Evolutionary conservation across 73 alveolate genomes (phyloP), one percentile per base, ranked within the genome.

Genomic region (Chromera velia): DNA sequence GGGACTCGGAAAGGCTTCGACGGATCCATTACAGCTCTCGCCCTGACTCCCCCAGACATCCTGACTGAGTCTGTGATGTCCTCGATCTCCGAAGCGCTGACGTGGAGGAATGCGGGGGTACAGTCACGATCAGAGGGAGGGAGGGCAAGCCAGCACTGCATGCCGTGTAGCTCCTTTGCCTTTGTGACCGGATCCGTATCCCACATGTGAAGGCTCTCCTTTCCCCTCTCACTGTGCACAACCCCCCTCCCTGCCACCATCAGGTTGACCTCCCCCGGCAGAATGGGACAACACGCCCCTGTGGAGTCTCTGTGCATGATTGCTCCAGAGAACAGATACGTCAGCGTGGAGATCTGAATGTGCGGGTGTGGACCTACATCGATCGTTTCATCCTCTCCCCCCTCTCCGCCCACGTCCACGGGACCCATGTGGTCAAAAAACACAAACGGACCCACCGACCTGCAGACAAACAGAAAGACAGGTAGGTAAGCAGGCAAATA

Each of bases 271-370:
- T 46, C n/a, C n/a, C 65, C 65, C 9, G 65, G 65, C 65, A 19
- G n/a, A 46, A 46, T 46, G n/a, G 19, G n/a, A 10, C 19, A 13
- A 19, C 65, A 46, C 65, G 65, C 65, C 19, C 65, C 65, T 46
- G 65, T 46, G n/a, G 65, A 46, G 65, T 46, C 65, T 46, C 65
- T 46, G 65, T 46, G 65, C 65, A 46, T 13, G 65, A 46, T 10
- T 19, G 9, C n/a, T 19, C 65, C 65, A 13, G 9, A 13, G 65
- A 46, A 46, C 65, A 46, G 19, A 19, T 46, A 46, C 65, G 65
- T 46, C 65, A 46, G 19, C 9, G 65, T 46, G 19, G n/a, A 46
- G n/a, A 46, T 13, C n/a, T 19, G n/a, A 46, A 46, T 46, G 65
- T 46, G 65, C 9, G 65, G 65, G 19, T 46, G 65, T 46, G 65